phyloP scores from a whole-genome alignment of 257 asterid genomes.

The Solanum microdontum region DNA sequence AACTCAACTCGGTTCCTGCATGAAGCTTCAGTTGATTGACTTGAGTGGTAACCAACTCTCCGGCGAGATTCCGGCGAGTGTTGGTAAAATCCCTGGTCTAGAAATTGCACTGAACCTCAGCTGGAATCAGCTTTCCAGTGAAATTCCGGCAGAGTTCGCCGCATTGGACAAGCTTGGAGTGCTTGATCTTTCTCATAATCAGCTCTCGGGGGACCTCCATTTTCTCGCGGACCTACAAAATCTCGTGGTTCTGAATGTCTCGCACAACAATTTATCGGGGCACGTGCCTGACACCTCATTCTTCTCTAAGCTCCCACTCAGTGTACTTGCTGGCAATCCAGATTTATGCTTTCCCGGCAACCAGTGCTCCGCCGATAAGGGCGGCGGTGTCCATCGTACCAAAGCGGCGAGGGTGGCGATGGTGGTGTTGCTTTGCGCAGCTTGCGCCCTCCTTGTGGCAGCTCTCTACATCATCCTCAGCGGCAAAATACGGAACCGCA shows the following conservation, averaged over 20 bases:
- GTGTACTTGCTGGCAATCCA: conserved; percentile 47
- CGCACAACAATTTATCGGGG: conserved; percentile 64
- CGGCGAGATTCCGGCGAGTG: conserved; percentile 45
- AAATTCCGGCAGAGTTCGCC: conserved; percentile 49
- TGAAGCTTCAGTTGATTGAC: conserved; percentile 62
- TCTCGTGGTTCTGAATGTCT: conserved; percentile 63
- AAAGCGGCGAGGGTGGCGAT: conserved; percentile 57
- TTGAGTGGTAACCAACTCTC: conserved; percentile 50
- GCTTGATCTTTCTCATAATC: conserved; percentile 67
- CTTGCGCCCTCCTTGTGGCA: conserved; percentile 33
- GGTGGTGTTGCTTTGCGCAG: conserved; percentile 58
- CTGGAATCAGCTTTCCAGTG: conserved; percentile 56
- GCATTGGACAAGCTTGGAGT: conserved; percentile 56
- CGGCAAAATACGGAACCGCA: conserved; percentile 24
- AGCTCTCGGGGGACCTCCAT: conserved; percentile 62
- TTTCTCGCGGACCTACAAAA: conserved; percentile 45
- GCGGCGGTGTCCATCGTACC: conserved; percentile 15
- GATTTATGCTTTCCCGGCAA: conserved; percentile 44
- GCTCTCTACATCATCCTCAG: conserved; percentile 57
- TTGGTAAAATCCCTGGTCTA: conserved; percentile 57
- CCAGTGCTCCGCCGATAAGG: conserved; percentile 23
- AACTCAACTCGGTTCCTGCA: conserved; percentile 47
- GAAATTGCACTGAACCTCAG: conserved; percentile 72
- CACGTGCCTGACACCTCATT: conserved; percentile 59
- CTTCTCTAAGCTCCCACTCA: conserved; percentile 57